Conservation (phyloP, 2,329 filamentous ascomycete genomes). For the Aureobasidium melanogenum region DNA sequence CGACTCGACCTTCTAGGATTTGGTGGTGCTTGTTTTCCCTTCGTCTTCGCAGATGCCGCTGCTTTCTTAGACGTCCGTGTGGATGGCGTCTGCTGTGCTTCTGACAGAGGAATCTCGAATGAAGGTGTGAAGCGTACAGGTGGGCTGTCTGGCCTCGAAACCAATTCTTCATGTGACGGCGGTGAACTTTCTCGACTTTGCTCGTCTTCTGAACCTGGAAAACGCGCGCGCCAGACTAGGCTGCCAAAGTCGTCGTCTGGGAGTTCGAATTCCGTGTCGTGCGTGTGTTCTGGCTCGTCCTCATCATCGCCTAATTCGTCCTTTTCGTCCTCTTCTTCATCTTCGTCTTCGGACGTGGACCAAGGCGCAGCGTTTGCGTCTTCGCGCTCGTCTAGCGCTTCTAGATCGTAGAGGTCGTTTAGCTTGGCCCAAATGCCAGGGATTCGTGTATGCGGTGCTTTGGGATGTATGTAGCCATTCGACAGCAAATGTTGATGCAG, state of each 20-base stretch:
- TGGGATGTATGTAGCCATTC: slow-evolving; percentile 27
- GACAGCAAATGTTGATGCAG: slow-evolving; percentile 40
- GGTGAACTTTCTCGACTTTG: slow-evolving; percentile 13
- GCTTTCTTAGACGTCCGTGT: background rate
- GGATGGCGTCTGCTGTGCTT: background rate
- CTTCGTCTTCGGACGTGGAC: slow-evolving; percentile 38
- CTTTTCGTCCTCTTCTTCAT: slow-evolving; percentile 33
- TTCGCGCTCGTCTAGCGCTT: slow-evolving; percentile 76
- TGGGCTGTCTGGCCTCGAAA: slow-evolving; percentile 21
- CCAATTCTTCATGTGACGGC: slow-evolving; percentile 22
- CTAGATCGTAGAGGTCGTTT: slow-evolving; percentile 71
- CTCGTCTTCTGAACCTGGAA: slow-evolving; percentile 19
- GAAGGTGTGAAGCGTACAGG: slow-evolving; percentile 26
- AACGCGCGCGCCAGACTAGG: slow-evolving; percentile 34
- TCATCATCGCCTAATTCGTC: slow-evolving; percentile 32
- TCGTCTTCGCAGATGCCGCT: background rate
- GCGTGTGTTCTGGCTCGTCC: slow-evolving; percentile 21
- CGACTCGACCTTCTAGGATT: slow-evolving; percentile 9
- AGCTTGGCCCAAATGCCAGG: slow-evolving; percentile 90
- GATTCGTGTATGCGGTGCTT: slow-evolving; percentile 65
- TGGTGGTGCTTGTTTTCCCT: background rate
- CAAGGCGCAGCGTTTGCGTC: slow-evolving; percentile 41
- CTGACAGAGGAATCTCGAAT: slow-evolving; percentile 15
- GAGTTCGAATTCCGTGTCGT: slow-evolving; percentile 31
- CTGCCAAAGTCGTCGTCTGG: slow-evolving; percentile 34